A percentile compares a stretch with the other conserved stretches of the same genome.
Conservation (phyloP, 2,329 filamentous ascomycete species). For the Fonsecaea pugnacius region DNA sequence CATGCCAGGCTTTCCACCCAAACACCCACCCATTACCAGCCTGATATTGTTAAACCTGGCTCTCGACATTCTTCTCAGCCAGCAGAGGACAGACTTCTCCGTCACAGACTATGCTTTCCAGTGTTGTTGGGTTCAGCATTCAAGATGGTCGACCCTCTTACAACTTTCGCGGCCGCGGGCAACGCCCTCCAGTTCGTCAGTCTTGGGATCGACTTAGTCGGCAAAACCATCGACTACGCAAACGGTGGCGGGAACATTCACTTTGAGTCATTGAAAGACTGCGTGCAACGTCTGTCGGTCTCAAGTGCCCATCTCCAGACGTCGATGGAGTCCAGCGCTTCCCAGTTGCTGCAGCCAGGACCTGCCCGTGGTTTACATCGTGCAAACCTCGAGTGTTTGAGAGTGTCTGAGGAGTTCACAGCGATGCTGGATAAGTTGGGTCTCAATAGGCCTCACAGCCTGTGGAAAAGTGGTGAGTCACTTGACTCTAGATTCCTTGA, state of each 20-base stretch:
- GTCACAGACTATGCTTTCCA: background rate
- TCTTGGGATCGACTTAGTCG: background rate
- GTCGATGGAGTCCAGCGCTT: background rate
- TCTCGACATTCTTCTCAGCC: background rate
- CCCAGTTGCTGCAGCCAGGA: background rate
- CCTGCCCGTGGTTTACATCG: background rate
- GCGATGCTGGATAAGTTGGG: background rate
- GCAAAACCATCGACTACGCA: conserved; percentile 3
- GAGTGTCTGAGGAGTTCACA: background rate
- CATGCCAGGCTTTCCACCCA: background rate
- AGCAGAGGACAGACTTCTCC: background rate
- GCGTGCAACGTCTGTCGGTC: conserved; percentile 5
- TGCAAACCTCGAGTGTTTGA: background rate
- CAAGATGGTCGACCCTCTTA: background rate
- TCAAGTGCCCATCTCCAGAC: conserved; percentile 2
- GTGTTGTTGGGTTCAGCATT: background rate
- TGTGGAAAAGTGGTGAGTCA: conserved; percentile 6
- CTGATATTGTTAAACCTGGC: background rate
- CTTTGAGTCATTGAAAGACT: background rate
- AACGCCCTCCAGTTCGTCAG: conserved; percentile 9
- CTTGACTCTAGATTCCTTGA: background rate
- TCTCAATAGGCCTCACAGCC: background rate
- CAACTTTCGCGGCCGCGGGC: conserved; percentile 3
- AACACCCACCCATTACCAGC: background rate
- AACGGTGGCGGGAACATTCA: background rate